Percentiles rank a stretch among this genome's conserved stretches.
Conservation (phyloP, 805 yeast genomes). For the Yarrowia sp. region DNA sequence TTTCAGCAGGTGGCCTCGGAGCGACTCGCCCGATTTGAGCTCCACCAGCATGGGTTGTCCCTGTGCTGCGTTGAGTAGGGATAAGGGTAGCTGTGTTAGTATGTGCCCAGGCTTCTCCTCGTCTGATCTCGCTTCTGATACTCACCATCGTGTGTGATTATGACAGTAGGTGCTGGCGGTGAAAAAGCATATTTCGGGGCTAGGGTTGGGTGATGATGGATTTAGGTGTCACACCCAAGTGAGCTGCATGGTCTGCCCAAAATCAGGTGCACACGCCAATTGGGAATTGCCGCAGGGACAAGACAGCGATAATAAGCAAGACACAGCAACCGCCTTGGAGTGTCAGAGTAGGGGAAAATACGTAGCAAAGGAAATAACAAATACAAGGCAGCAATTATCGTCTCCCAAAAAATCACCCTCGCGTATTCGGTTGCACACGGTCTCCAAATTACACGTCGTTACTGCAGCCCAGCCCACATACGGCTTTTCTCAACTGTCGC, state of each 20-base stretch:
- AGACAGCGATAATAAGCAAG: background rate
- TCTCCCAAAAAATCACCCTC: no score
- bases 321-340: no score
- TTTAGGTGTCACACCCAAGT: no score
- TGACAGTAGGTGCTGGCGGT: conserved; percentile 1
- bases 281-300: background rate
- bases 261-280: no score
- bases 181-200: conserved; percentile 19
- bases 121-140: no score
- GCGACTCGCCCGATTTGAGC: conserved; percentile 84
- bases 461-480: background rate
- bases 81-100: conserved; percentile 77
- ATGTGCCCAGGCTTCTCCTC: no score
- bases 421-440: no score
- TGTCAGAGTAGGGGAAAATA: no score
- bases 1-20: conserved; percentile 77
- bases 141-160: conserved; percentile 20
- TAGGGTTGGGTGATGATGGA: conserved; percentile 26
- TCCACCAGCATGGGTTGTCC: conserved; percentile 86
- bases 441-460: no score
- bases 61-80: conserved; percentile 84
- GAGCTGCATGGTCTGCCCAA: background rate
- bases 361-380: no score
- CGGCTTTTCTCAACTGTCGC: background rate
- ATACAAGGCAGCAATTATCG: no score